Evolutionary conservation across 2,329 filamentous ascomycete genomes (phyloP), one percentile per base, ranked within the genome.

Genomic region (Aspergillus novoparasiticus): DNA sequence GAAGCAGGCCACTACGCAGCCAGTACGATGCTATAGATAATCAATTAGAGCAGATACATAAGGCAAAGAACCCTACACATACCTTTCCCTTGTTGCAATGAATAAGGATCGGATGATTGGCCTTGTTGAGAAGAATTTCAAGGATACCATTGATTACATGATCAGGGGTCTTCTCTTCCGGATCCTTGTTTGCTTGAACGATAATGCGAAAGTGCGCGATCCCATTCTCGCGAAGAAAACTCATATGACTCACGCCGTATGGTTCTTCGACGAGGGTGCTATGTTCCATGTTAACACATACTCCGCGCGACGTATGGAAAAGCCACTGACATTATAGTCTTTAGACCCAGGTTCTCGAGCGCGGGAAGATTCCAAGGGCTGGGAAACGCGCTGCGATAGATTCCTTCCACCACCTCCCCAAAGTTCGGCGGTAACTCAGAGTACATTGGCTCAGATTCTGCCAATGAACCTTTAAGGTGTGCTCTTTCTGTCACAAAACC

Each of bases 11-110:
- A 94, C 86, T n/a, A 95, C 90, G 73, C 93, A 97, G 26, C 94
- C 94, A 21, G 94, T 97, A 62, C 94, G 90, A 74, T 97, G 94
- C 85, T 92, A 65, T 32, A 56, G 43, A 61, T 30, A 23, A 21
- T n/a, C 6, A 26, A 26, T 67, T 46, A 67, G 62, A 23, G 21
- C 12, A 26, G 19, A 4, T 26, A 28, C 14, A 46, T 28, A 11
- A n/a, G 1, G 11, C 39, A 41, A n/a, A 2, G 26, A 3, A 43
- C 21, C 5, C 43, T n/a, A 19, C 26, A 71, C 79, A 67, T 78
- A 89, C 87, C 80, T 89, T 95, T 74, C 94, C 94, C 70, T 96
- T 94, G 75, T 97, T 97, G 84, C 94, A 97, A 77, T 97, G 94
- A 54, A 97, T 86, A 45, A 97, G 83, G 12, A 97, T 78, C 0